A percentile compares a stretch with the other conserved stretches of the same genome.
Conservation (phyloP, 78 protist species). For the Chrysochromulina tobinii region DNA sequence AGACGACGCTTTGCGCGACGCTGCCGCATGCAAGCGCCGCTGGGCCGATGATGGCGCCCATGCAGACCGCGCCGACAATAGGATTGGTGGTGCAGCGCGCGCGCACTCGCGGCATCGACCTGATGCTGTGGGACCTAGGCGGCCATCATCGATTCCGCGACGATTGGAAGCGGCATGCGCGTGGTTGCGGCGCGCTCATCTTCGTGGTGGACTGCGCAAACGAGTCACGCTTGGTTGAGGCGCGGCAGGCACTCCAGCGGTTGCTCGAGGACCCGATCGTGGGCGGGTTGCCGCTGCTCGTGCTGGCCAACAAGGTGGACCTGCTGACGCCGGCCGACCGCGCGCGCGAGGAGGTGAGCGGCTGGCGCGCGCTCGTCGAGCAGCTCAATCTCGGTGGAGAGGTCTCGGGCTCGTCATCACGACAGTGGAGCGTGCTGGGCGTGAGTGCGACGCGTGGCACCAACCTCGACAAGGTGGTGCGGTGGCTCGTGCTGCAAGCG, state of each 20-base stretch:
- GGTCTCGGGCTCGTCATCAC: neutral
- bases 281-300: neutral
- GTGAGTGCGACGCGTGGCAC: neutral
- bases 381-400: neutral
- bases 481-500: neutral
- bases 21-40: neutral
- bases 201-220: neutral
- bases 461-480: neutral
- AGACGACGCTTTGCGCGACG: neutral
- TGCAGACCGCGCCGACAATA: neutral
- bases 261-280: neutral
- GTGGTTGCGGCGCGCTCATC: neutral
- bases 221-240: neutral
- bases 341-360: neutral
- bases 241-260: slow-evolving; percentile 18
- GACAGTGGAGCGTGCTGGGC: neutral
- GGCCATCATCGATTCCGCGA: neutral
- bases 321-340: neutral
- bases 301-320: neutral
- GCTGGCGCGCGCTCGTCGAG: neutral
- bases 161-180: neutral
- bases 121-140: neutral
- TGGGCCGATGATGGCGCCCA: too few relatives aligned
- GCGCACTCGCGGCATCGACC: neutral
- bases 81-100: neutral